These are phyloP conservation scores for Elasticomyces elasticus DNA, from an alignment of 495 filamentous ascomycete genomes.

Conservation along the genomic window DNA sequence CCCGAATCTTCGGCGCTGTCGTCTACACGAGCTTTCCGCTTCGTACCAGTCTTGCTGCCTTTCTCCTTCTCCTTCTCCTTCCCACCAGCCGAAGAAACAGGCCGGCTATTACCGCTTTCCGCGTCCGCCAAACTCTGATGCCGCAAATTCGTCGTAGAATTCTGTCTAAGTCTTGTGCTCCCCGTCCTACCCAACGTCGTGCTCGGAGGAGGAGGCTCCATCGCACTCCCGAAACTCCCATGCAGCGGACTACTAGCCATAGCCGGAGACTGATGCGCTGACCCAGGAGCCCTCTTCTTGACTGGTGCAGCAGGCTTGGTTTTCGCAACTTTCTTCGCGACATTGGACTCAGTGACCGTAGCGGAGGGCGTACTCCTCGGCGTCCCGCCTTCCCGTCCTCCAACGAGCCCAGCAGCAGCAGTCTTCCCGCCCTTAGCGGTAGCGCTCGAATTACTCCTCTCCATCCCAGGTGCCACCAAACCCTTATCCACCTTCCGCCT, in stretches of 20 bases:
- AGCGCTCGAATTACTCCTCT: constrained; percentile 2
- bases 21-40: constrained; percentile 12
- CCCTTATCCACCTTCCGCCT: constrained; percentile 70
- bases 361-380: constrained; percentile 12
- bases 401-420: too few species aligned
- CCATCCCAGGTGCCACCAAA: constrained; percentile 37
- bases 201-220: constrained; percentile 10
- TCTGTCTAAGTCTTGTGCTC: constrained; percentile 14
- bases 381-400: constrained; percentile 14
- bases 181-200: constrained; percentile 3
- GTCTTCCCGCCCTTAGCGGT: constrained; percentile 12
- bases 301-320: constrained; percentile 8
- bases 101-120: constrained; percentile 5
- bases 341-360: too few species aligned
- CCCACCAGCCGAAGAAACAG: not conserved
- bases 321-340: constrained; percentile 11
- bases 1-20: not conserved
- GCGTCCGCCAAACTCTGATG: constrained; percentile 7
- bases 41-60: constrained; percentile 1
- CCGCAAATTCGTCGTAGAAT: constrained; percentile 17
- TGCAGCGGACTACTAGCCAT: constrained; percentile 24
- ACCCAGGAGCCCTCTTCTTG: constrained; percentile 14
- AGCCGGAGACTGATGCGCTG: constrained; percentile 17
- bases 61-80: not conserved
- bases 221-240: constrained; percentile 10